phyloP scores from a whole-genome alignment of 176 grass and related monocot species.

The Zea luxurians region DNA sequence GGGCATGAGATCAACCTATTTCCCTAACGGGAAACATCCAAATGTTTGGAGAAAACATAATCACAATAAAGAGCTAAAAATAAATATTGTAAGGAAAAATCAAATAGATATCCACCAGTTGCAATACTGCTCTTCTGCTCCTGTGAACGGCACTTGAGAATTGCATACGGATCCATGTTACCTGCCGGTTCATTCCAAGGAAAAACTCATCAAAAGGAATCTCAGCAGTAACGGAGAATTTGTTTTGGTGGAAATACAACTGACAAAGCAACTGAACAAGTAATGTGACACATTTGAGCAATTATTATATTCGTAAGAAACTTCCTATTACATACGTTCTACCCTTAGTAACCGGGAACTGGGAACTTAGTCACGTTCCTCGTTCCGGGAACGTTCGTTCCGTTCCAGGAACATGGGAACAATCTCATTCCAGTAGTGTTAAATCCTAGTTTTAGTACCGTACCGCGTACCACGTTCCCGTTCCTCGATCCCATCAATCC shows the following conservation, averaged over 20 bases:
- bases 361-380: too few species aligned
- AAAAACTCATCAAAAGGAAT: background rate
- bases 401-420: too few species aligned
- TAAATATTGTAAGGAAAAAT: background rate
- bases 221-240: background rate
- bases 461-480: too few species aligned
- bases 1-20: too few species aligned
- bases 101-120: conserved; percentile 44
- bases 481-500: too few species aligned
- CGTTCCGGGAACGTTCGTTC: too few species aligned
- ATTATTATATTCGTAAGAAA: too few species aligned
- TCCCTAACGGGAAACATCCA: background rate
- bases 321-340: too few species aligned
- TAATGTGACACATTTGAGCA: background rate
- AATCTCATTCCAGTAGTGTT: too few species aligned
- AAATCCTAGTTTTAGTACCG: too few species aligned
- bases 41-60: background rate
- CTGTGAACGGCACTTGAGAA: conserved; percentile 76
- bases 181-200: conserved; percentile 30
- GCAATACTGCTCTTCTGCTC: conserved; percentile 91
- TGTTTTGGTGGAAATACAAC: background rate
- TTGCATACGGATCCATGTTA: conserved; percentile 87
- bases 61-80: background rate
- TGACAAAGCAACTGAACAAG: background rate
- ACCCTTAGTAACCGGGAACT: too few species aligned